Percentiles rank a stretch among this genome's conserved stretches.
These are phyloP conservation scores for Akanthomyces lecanii DNA, from an alignment of 2,329 filamentous ascomycete genomes.

Conservation along the genomic window DNA sequence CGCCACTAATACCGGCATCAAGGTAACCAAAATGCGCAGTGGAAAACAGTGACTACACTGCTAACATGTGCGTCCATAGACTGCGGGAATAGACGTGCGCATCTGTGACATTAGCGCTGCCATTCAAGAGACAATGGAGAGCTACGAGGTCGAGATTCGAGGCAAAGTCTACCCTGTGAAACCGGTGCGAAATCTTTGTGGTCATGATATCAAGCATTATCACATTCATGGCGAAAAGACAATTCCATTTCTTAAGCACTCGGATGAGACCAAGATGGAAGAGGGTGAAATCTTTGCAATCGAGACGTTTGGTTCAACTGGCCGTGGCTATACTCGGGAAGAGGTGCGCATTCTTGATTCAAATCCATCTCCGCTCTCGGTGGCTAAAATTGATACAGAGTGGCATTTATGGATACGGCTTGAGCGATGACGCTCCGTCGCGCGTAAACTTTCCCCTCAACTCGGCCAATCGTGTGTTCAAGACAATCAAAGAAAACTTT, in stretches of 20 bases:
- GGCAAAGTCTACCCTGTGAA: conserved; percentile 75
- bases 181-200: conserved; percentile 75
- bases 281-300: conserved; percentile 90
- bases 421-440: conserved; percentile 34
- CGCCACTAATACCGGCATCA: conserved; percentile 78
- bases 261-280: conserved; percentile 88
- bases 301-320: conserved; percentile 88
- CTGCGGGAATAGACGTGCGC: conserved; percentile 79
- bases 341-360: conserved; percentile 31
- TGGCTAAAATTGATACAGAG: conserved; percentile 15
- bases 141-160: conserved; percentile 77
- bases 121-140: conserved; percentile 88
- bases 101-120: conserved; percentile 75
- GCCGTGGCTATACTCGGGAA: conserved; percentile 74
- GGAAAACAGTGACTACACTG: neutral
- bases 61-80: neutral
- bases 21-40: conserved; percentile 28
- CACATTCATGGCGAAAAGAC: conserved; percentile 85
- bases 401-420: conserved; percentile 50
- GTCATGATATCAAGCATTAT: conserved; percentile 81
- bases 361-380: conserved; percentile 18
- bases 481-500: conserved; percentile 59
- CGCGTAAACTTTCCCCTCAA: conserved; percentile 38
- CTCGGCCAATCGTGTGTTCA: conserved; percentile 53
- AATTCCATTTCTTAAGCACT: conserved; percentile 81